Evolutionary conservation across 2,329 filamentous ascomycete species (phyloP).

Genomic region (Pseudogymnoascus sp.): DNA sequence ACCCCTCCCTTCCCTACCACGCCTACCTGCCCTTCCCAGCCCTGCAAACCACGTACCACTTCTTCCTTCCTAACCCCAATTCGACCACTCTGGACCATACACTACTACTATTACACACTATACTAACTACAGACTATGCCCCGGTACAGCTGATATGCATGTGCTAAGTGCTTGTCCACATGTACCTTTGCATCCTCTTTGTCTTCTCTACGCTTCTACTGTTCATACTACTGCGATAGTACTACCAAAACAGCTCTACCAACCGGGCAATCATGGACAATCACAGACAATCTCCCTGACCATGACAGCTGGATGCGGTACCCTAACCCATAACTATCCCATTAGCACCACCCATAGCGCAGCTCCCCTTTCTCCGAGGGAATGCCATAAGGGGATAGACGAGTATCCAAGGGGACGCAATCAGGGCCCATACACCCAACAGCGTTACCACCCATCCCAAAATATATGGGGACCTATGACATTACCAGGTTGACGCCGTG

Average conservation of each 20-base stretch:
- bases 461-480: background rate
- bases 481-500: background rate
- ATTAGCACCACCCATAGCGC: background rate
- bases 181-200: background rate
- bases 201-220: background rate
- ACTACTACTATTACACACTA: background rate
- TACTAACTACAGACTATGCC: background rate
- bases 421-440: background rate
- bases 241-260: too few relatives aligned
- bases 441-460: background rate
- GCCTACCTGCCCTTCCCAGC: background rate
- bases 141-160: constrained; percentile 1
- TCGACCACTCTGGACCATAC: background rate
- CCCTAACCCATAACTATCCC: background rate
- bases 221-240: background rate
- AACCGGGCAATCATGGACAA: too few relatives aligned
- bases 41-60: background rate
- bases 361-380: background rate
- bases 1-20: too few relatives aligned
- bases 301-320: background rate
- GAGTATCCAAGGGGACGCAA: background rate
- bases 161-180: background rate
- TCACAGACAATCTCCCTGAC: too few relatives aligned
- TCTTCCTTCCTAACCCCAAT: background rate
- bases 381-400: too few relatives aligned